Evolutionary conservation across 176 grass and related monocot species (phyloP).

Genomic region (Eragrostis curvula): DNA sequence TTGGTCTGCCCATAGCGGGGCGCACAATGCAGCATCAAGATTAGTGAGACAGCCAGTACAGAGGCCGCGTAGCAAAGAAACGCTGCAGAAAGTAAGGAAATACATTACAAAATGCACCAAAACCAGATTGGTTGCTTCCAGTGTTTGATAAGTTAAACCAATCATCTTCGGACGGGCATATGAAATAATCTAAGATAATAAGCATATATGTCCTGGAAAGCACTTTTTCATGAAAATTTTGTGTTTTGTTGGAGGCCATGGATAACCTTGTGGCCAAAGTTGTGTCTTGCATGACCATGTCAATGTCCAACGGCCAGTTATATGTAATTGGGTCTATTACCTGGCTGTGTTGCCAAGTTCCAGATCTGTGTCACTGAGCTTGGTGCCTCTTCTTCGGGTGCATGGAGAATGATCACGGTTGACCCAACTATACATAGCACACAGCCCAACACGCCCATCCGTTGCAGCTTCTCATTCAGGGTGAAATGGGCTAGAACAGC

Average conservation of each 20-base stretch:
- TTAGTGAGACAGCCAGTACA: slow-evolving; percentile 66
- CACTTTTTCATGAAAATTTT: neutral
- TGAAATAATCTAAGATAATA: neutral
- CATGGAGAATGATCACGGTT: slow-evolving; percentile 90
- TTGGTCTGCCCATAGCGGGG: slow-evolving; percentile 89
- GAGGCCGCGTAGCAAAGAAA: slow-evolving; percentile 81
- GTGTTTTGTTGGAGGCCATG: no score
- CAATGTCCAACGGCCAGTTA: neutral
- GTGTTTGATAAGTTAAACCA: neutral
- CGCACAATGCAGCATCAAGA: slow-evolving; percentile 86
- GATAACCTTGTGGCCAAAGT: neutral
- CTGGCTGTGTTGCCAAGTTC: slow-evolving; percentile 88
- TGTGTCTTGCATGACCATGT: neutral
- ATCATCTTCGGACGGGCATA: neutral
- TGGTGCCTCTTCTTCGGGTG: slow-evolving; percentile 74
- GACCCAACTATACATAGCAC: slow-evolving; percentile 89
- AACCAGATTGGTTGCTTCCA: neutral
- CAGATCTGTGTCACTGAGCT: slow-evolving; percentile 90
- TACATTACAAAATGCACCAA: neutral
- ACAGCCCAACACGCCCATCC: slow-evolving; percentile 92
- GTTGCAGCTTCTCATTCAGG: slow-evolving; percentile 89
- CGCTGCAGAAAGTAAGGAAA: slow-evolving; percentile 36
- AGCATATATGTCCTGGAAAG: neutral
- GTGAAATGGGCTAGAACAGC: slow-evolving; percentile 95
- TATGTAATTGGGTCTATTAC: slow-evolving; percentile 32